phyloP scores from a whole-genome alignment of 352 stramenopile genomes.

The Phytophthora capsici region DNA sequence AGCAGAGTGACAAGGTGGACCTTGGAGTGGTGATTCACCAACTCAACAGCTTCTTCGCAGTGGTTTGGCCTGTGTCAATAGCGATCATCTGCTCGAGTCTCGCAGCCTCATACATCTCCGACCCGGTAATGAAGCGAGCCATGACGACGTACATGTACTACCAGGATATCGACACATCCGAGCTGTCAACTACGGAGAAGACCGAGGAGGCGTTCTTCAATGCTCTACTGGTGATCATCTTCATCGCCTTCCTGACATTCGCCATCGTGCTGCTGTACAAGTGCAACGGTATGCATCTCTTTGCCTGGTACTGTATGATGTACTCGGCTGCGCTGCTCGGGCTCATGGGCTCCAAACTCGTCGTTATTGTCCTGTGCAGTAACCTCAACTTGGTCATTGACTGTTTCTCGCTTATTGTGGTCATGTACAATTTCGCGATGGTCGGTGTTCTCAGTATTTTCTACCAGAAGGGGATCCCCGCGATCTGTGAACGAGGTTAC shows the following conservation, averaged over 20 bases:
- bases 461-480: slow-evolving; percentile 84
- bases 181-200: slow-evolving; percentile 47
- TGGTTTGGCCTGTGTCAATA: slow-evolving; percentile 75
- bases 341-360: slow-evolving; percentile 73
- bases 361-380: slow-evolving; percentile 64
- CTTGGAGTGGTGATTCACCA: slow-evolving; percentile 52
- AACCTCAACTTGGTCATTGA: slow-evolving; percentile 64
- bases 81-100: slow-evolving; percentile 78
- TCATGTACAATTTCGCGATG: slow-evolving; percentile 92
- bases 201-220: slow-evolving; percentile 74
- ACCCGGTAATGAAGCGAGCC: slow-evolving; percentile 49
- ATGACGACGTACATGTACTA: slow-evolving; percentile 87
- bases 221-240: slow-evolving; percentile 77
- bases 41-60: slow-evolving; percentile 79
- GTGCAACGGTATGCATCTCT: slow-evolving; percentile 78
- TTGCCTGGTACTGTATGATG: slow-evolving; percentile 79
- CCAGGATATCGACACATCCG: slow-evolving; percentile 66
- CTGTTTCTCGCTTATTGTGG: slow-evolving; percentile 53
- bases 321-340: slow-evolving; percentile 76
- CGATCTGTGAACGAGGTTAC: slow-evolving; percentile 89
- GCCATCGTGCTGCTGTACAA: slow-evolving; percentile 87
- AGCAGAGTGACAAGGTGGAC: slow-evolving; percentile 31
- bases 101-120: slow-evolving; percentile 51
- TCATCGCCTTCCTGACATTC: slow-evolving; percentile 84
- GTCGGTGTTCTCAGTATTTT: slow-evolving; percentile 89